Conservation (phyloP, 139 green algal species). For the Volvox africanus region DNA sequence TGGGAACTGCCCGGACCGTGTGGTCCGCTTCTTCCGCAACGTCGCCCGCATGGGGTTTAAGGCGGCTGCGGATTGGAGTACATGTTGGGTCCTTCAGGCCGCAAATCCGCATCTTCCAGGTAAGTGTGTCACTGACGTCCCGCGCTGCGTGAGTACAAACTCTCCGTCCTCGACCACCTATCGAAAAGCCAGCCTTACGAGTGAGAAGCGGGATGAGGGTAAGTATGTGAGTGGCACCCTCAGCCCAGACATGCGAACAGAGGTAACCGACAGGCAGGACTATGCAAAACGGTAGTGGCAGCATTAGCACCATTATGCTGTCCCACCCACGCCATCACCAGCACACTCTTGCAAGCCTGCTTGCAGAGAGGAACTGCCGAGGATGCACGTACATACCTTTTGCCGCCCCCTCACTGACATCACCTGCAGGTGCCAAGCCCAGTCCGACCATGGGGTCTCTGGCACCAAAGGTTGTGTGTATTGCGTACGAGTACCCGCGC, state of each 20-base stretch:
- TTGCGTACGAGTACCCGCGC: slow-evolving; percentile 4
- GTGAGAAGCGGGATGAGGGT: neutral
- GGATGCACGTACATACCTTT: too few relatives aligned
- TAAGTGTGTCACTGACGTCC: neutral
- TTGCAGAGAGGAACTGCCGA: too few relatives aligned
- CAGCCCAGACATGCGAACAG: neutral
- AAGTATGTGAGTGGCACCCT: neutral
- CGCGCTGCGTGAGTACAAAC: neutral
- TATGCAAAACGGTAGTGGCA: too few relatives aligned
- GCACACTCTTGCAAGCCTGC: too few relatives aligned
- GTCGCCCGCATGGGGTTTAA: neutral
- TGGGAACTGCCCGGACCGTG: neutral
- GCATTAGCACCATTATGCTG: too few relatives aligned
- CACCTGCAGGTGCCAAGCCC: neutral
- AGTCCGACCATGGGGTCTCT: neutral
- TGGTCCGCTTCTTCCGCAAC: neutral
- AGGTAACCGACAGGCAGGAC: too few relatives aligned
- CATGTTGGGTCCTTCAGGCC: neutral
- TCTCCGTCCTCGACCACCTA: neutral
- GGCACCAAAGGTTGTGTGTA: neutral
- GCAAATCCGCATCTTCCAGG: too few relatives aligned
- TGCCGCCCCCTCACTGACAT: too few relatives aligned
- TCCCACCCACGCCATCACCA: too few relatives aligned
- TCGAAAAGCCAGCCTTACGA: neutral
- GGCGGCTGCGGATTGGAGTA: neutral